These are phyloP conservation scores for Ustilago curta DNA, from an alignment of 1,284 basidiomycete species.

Conservation along the genomic window DNA sequence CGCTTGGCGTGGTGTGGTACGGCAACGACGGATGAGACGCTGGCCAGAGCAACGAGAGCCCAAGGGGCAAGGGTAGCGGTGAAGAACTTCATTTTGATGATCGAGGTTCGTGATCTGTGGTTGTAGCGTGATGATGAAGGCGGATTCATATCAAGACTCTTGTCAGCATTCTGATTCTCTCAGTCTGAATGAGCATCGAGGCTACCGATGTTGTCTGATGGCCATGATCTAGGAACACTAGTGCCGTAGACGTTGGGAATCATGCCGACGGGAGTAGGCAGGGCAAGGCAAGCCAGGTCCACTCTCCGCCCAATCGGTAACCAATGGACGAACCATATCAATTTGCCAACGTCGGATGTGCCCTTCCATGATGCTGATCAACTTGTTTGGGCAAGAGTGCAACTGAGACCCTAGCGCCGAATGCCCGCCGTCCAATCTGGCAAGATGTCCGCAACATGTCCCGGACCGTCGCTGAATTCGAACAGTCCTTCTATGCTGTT, in stretches of 20 bases:
- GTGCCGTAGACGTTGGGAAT: neutral
- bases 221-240: neutral
- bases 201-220: neutral
- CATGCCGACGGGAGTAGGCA: neutral
- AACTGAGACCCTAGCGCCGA: neutral
- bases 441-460: neutral
- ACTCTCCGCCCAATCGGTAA: neutral
- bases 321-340: constrained; percentile 7
- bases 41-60: constrained; percentile 32
- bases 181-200: too few relatives aligned
- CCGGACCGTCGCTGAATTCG: neutral
- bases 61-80: constrained; percentile 29
- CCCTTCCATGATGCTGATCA: neutral
- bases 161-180: neutral
- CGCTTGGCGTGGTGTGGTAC: constrained; percentile 19
- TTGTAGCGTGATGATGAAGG: neutral
- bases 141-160: neutral
- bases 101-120: neutral
- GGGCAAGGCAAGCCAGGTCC: constrained; percentile 1
- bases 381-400: neutral
- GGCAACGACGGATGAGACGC: constrained; percentile 31
- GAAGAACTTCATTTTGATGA: constrained; percentile 46
- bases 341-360: neutral
- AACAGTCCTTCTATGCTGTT: neutral
- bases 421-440: neutral